Percentiles rank a stretch among this genome's conserved stretches.
These are phyloP conservation scores for Termitomyces sp. DNA, from an alignment of 768 basidiomycete species.

Conservation along the genomic window DNA sequence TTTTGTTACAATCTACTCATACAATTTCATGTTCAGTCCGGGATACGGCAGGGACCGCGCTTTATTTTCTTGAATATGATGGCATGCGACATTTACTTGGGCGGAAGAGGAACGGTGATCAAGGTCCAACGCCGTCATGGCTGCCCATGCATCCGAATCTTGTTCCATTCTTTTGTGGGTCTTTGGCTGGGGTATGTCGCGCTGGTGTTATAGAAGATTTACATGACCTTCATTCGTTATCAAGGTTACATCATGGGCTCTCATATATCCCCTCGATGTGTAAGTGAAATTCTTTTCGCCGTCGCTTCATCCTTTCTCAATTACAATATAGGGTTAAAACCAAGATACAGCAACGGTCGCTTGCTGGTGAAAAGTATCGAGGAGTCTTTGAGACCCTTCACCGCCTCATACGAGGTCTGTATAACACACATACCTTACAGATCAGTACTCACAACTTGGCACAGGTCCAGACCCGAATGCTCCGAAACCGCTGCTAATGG, in stretches of 20 bases:
- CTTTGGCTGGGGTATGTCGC: conserved; percentile 69
- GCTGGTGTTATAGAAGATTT: neutral
- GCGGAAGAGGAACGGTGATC: conserved; percentile 68
- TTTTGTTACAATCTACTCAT: neutral
- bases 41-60: conserved; percentile 82
- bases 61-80: conserved; percentile 95
- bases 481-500: conserved; percentile 71
- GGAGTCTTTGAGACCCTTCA: conserved; percentile 67
- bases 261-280: conserved; percentile 95
- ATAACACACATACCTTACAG: neutral
- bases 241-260: conserved; percentile 73
- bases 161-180: conserved; percentile 89
- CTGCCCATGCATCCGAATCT: conserved; percentile 73
- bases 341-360: conserved; percentile 88
- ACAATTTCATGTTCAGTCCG: conserved; percentile 46
- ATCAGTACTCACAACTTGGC: neutral
- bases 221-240: conserved; percentile 3
- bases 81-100: conserved; percentile 85
- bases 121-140: conserved; percentile 80
- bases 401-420: conserved; percentile 74
- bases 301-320: neutral
- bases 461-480: conserved; percentile 73
- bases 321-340: conserved; percentile 68
- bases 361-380: conserved; percentile 73
- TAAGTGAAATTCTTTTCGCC: conserved; percentile 29